phyloP scores from a whole-genome alignment of 306 rosid species.

The Medicago truncatula region DNA sequence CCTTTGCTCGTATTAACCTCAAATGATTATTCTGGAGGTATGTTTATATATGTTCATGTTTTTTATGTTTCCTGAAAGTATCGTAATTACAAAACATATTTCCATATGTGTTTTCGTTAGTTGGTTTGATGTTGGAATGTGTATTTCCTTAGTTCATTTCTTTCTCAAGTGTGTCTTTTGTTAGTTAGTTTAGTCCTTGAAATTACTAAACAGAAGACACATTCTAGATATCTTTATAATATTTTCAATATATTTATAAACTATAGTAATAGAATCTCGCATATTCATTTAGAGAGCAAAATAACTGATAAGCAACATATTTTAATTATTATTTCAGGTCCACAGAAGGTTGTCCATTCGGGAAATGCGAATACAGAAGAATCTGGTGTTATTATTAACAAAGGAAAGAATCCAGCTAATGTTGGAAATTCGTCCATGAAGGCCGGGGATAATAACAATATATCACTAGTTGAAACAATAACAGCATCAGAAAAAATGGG shows the following conservation, averaged over 20 bases:
- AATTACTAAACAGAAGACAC: background rate
- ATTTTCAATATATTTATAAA: background rate
- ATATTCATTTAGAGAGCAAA: background rate
- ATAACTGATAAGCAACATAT: background rate
- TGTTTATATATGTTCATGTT: slow-evolving; percentile 21
- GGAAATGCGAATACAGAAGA: slow-evolving; percentile 52
- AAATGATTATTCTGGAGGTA: slow-evolving; percentile 61
- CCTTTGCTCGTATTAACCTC: slow-evolving; percentile 59
- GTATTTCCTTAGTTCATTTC: background rate
- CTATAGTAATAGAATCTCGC: background rate
- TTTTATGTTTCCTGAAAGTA: background rate
- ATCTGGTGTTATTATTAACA: background rate
- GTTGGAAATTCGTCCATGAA: slow-evolving; percentile 42
- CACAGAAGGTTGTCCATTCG: slow-evolving; percentile 55
- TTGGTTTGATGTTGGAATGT: too few relatives aligned
- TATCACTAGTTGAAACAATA: slow-evolving; percentile 38
- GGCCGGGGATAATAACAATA: slow-evolving; percentile 42
- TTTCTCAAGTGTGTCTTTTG: background rate
- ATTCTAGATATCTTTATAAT: background rate
- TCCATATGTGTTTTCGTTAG: too few relatives aligned
- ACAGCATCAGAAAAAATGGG: slow-evolving; percentile 43
- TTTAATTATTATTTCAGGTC: slow-evolving; percentile 41
- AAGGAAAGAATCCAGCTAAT: slow-evolving; percentile 41
- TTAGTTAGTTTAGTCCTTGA: background rate
- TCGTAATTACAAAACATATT: background rate